Base-by-base conservation (phyloP, 345 rosid species). In the Tarenaya hassleriana region DNA sequence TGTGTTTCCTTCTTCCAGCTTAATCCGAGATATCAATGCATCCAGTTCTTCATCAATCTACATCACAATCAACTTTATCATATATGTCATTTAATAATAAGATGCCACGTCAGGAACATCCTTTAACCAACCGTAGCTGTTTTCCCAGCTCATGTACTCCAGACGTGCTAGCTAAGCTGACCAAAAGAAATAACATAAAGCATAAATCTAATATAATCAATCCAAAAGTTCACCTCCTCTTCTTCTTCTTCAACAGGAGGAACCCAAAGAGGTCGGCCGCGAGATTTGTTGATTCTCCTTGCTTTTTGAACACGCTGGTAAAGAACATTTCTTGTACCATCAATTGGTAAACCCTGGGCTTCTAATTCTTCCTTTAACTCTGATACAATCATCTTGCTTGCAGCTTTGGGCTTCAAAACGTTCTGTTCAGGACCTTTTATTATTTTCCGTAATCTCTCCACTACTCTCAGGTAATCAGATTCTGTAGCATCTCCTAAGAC, bases 221-320 rank as follows among this genome's bases (percentile, higher is more conserved):
- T 19, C 5, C 29, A 24, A 24, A 24, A 24, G 29, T 40, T 52
- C 52, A 86, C 97, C 98, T 86, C 96, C 56, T 91, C 98, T 55
- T 86, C 92, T 31, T 84, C 87, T 73, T 87, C 98, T 67, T 84
- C 89, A 16, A 91, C 77, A 14, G 95, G 98, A 70, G 95, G 98
- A 64, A 91, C 94, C 98, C 98, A 91, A 37, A 91, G 96, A 34
- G 98, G 98, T 37, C 95, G 75, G 38, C 96, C 96, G 29, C 96
- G 96, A 41, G 98, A 91, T 31, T 91, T 95, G 73, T 91, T 91
- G 53, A 91, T 86, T 69, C 98, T 80, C 74, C 98, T 84, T 61
- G 96, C 96, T 64, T 91, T 91, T 61, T 91, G 98, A 21, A 91
- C 98, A 47, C 98, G 96, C 78, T 91, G 98, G 75, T 91, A 91